Percentiles rank a stretch among this genome's conserved stretches.
Evolutionary conservation across 805 yeast species (phyloP).

Genomic region (Barnettozyma vustinii): DNA sequence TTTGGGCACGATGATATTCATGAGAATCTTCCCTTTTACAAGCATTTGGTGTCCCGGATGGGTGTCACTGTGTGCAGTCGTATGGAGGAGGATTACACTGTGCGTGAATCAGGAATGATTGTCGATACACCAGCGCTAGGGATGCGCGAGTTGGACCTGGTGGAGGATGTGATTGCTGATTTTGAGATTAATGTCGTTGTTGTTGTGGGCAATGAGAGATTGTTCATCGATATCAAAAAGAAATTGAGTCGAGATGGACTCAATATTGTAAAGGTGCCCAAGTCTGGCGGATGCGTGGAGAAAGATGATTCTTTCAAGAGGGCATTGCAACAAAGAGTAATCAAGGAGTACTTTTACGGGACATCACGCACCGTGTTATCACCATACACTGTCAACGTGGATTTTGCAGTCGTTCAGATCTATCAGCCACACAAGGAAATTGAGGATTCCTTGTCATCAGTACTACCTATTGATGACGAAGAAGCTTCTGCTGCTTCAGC

Average conservation of each 20-base stretch:
- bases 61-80: slow-evolving; percentile 36
- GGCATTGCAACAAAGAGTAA: slow-evolving; percentile 66
- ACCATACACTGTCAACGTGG: slow-evolving; percentile 81
- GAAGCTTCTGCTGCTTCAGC: slow-evolving; percentile 23
- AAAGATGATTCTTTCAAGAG: slow-evolving; percentile 65
- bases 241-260: slow-evolving; percentile 32
- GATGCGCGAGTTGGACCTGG: slow-evolving; percentile 43
- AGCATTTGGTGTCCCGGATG: slow-evolving; percentile 31
- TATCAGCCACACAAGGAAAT: slow-evolving; percentile 43
- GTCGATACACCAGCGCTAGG: slow-evolving; percentile 70
- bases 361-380: slow-evolving; percentile 57
- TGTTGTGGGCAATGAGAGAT: slow-evolving; percentile 72
- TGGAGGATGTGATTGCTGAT: slow-evolving; percentile 52
- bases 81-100: slow-evolving; percentile 41
- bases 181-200: slow-evolving; percentile 56
- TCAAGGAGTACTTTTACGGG: slow-evolving; percentile 90
- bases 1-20: slow-evolving; percentile 62
- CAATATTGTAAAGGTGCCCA: slow-evolving; percentile 51
- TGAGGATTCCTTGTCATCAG: slow-evolving; percentile 18
- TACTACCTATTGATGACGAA: slow-evolving; percentile 24
- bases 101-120: slow-evolving; percentile 50
- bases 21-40: slow-evolving; percentile 30
- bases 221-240: slow-evolving; percentile 57
- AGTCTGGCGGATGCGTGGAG: slow-evolving; percentile 73
- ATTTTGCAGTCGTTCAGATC: slow-evolving; percentile 52